These are phyloP conservation scores for Spiromastix sp. DNA, from an alignment of 2,329 filamentous ascomycete species.

Conservation along the genomic window DNA sequence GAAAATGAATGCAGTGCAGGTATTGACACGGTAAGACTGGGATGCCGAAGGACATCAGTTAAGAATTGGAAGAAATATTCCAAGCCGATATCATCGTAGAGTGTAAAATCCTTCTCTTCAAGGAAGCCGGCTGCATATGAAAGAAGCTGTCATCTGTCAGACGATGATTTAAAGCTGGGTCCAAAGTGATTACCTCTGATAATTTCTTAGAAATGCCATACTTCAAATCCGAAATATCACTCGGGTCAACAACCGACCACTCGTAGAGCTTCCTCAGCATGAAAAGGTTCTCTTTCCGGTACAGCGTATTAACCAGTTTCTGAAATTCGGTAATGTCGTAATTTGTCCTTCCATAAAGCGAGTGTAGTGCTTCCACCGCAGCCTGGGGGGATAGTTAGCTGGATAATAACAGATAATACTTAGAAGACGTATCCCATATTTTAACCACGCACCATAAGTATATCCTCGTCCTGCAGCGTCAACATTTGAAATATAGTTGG, in stretches of 20 bases:
- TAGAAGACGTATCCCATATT: no score
- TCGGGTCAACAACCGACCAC: conserved; percentile 68
- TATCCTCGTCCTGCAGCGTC: conserved; percentile 56
- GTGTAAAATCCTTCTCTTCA: conserved; percentile 60
- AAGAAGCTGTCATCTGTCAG: conserved; percentile 64
- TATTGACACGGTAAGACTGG: conserved; percentile 86
- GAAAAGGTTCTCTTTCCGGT: conserved; percentile 57
- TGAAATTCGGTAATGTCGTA: conserved; percentile 70
- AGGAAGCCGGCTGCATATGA: conserved; percentile 78
- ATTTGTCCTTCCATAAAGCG: conserved; percentile 64
- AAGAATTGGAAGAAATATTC: conserved; percentile 70
- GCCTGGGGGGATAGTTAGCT: conserved; percentile 42
- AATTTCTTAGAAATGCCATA: conserved; percentile 91
- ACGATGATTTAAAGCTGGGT: conserved; percentile 5
- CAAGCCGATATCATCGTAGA: conserved; percentile 58
- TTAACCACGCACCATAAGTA: conserved; percentile 61
- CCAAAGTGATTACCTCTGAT: conserved; percentile 56
- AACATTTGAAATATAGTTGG: conserved; percentile 61
- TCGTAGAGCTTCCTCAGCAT: conserved; percentile 65
- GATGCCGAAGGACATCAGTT: conserved; percentile 66
- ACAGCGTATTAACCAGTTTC: conserved; percentile 69
- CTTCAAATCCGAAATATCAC: conserved; percentile 81
- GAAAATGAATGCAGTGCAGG: conserved; percentile 87
- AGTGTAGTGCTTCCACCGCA: conserved; percentile 72
- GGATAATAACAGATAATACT: conserved; percentile 2